These are phyloP conservation scores for Urtica urens DNA, from an alignment of 306 rosid genomes.

Conservation along the genomic window DNA sequence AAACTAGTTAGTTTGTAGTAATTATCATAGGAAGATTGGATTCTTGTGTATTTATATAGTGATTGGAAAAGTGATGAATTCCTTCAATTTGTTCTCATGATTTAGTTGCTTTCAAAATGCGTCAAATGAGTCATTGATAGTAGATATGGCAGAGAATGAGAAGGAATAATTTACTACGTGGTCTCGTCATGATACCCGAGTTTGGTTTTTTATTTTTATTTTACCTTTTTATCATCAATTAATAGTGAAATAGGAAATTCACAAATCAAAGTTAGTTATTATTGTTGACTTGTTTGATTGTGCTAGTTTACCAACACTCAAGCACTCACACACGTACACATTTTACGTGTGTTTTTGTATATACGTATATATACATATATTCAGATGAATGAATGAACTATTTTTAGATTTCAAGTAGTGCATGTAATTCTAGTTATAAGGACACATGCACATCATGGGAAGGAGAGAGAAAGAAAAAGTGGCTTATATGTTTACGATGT, in stretches of 20 bases:
- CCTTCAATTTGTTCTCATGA: not conserved
- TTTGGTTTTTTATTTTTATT: conserved; percentile 4
- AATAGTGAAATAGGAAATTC: not conserved
- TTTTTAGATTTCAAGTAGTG: not conserved
- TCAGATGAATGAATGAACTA: not conserved
- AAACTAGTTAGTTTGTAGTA: not conserved
- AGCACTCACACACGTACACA: not conserved
- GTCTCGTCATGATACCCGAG: not conserved
- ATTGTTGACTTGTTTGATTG: conserved; percentile 8
- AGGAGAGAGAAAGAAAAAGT: not conserved
- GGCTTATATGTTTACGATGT: not conserved
- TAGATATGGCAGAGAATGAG: not conserved
- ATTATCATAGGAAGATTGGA: not conserved
- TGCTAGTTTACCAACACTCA: conserved; percentile 4
- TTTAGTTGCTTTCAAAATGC: not conserved
- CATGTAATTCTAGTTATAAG: not conserved
- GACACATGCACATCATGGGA: not conserved
- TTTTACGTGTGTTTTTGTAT: not conserved
- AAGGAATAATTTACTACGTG: not conserved
- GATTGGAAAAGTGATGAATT: not conserved
- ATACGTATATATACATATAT: not conserved
- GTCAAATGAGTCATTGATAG: not conserved
- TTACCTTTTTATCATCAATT: not conserved
- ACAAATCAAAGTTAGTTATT: conserved; percentile 1
- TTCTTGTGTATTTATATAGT: conserved; percentile 5